A percentile compares a stretch with the other conserved stretches of the same genome.
Conservation (phyloP, 495 filamentous ascomycete genomes). For the Diplogelasinospora grovesii region DNA sequence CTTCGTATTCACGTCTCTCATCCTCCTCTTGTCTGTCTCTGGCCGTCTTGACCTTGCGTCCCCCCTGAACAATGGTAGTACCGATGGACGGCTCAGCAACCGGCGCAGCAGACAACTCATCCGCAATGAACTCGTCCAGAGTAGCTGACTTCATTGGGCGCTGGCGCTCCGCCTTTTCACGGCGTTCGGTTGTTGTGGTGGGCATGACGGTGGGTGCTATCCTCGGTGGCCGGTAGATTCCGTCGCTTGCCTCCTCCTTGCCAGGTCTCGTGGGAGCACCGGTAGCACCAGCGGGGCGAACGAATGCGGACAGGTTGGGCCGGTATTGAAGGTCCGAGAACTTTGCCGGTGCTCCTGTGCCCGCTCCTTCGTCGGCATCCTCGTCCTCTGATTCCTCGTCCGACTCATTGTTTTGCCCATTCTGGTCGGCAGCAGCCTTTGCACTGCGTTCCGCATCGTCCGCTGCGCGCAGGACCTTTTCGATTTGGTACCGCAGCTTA, state of each 20-base stretch:
- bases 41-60: slow-evolving; percentile 64
- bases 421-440: slow-evolving; percentile 24
- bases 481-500: slow-evolving; percentile 78
- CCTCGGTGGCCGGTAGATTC: slow-evolving; percentile 77
- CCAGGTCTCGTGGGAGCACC: slow-evolving; percentile 35
- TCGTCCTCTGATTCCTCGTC: slow-evolving; percentile 30
- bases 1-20: slow-evolving; percentile 73
- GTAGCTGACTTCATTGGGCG: slow-evolving; percentile 63
- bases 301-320: slow-evolving; percentile 51
- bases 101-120: slow-evolving; percentile 72
- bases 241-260: slow-evolving; percentile 35
- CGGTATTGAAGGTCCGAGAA: slow-evolving; percentile 61
- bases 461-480: slow-evolving; percentile 81
- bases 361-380: slow-evolving; percentile 25
- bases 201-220: slow-evolving; percentile 73
- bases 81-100: slow-evolving; percentile 77
- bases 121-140: slow-evolving; percentile 77
- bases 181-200: slow-evolving; percentile 49
- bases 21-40: slow-evolving; percentile 63
- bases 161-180: slow-evolving; percentile 49
- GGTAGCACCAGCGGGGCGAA: slow-evolving; percentile 25
- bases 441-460: slow-evolving; percentile 57
- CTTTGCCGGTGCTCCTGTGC: too few species aligned
- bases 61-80: slow-evolving; percentile 65
- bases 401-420: slow-evolving; percentile 18